Evolutionary conservation across 345 rosid genomes (phyloP).

Genomic region (Firmiana major): DNA sequence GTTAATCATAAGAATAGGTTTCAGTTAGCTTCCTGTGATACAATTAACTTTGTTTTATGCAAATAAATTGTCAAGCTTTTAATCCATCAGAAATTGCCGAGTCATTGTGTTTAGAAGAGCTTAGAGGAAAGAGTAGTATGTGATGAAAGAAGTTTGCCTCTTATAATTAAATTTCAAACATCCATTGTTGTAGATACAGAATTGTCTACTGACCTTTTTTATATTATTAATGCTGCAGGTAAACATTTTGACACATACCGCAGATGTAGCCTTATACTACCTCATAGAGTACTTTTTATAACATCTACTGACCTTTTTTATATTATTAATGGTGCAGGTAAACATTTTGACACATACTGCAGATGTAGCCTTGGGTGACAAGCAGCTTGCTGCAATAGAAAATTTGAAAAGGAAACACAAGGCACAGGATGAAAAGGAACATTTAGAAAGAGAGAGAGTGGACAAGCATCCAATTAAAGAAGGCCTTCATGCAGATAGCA

Average conservation of each 20-base stretch:
- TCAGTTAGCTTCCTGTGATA: not conserved
- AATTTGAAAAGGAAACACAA: conserved; percentile 51
- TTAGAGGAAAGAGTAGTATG: not conserved
- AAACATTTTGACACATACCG: too few species aligned
- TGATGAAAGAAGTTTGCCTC: not conserved
- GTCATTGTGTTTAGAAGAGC: not conserved
- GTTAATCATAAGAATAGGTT: not conserved
- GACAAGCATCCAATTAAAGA: conserved; percentile 7
- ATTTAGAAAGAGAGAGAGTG: conserved; percentile 1
- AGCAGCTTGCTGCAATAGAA: conserved; percentile 46
- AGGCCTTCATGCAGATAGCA: conserved; percentile 10
- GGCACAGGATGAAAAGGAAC: conserved; percentile 55
- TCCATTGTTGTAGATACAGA: not conserved
- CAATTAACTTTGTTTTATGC: not conserved
- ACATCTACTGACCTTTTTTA: not conserved
- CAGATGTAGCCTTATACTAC: not conserved
- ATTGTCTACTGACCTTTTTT: not conserved
- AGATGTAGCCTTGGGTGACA: conserved; percentile 50
- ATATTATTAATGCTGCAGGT: too few species aligned
- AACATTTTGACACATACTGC: conserved; percentile 73
- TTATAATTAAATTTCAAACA: not conserved
- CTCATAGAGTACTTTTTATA: not conserved
- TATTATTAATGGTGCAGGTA: conserved; percentile 37
- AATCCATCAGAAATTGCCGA: not conserved
- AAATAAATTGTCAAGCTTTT: not conserved